Conservation (phyloP, 352 stramenopile species). For the Pythium guiyangense region DNA sequence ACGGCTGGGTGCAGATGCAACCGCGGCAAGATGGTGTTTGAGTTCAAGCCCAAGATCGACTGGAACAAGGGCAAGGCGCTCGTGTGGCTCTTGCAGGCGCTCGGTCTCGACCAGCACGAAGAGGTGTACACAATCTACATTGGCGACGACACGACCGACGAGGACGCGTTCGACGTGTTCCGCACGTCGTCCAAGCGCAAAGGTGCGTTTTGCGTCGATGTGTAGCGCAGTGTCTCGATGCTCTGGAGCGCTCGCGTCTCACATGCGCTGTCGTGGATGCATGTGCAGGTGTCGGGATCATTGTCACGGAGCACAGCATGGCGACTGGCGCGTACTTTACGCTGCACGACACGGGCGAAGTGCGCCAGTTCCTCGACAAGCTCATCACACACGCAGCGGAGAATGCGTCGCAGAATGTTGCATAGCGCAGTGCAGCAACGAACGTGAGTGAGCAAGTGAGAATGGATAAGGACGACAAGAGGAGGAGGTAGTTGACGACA, state of each 20-base stretch:
- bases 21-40: slow-evolving; percentile 87
- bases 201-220: slow-evolving; percentile 25
- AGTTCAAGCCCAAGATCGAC: slow-evolving; percentile 89
- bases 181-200: slow-evolving; percentile 41
- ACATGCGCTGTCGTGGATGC: not conserved
- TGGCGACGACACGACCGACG: slow-evolving; percentile 88
- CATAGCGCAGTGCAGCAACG: slow-evolving; percentile 7
- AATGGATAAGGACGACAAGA: no score
- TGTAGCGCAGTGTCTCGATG: no score
- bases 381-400: slow-evolving; percentile 33
- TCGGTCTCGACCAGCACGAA: slow-evolving; percentile 64
- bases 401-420: not conserved
- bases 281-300: slow-evolving; percentile 66
- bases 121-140: slow-evolving; percentile 92
- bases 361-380: slow-evolving; percentile 69
- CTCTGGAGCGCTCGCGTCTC: not conserved
- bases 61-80: slow-evolving; percentile 92
- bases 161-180: slow-evolving; percentile 82
- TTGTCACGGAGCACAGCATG: slow-evolving; percentile 73
- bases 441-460: not conserved
- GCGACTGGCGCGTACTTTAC: slow-evolving; percentile 69
- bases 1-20: slow-evolving; percentile 73
- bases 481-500: not conserved
- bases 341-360: slow-evolving; percentile 69
- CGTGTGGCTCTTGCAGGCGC: slow-evolving; percentile 75